Evolutionary conservation across 495 filamentous ascomycete genomes (phyloP), one percentile per base, ranked within the genome.

Genomic region (Schizothecium vesticola): DNA sequence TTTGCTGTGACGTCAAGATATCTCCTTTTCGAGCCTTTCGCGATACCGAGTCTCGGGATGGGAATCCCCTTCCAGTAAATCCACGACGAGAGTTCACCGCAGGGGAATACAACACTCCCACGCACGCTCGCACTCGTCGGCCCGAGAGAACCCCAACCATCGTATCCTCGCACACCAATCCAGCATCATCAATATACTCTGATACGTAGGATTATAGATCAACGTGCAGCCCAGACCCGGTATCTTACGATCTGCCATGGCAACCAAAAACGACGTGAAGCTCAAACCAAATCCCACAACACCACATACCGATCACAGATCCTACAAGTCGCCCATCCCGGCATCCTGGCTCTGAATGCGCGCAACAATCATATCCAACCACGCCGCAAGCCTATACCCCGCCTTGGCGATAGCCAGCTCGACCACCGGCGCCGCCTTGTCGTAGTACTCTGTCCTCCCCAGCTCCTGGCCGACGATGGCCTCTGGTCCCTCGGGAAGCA

Each of bases 351-450:
- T 74, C 22, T 69, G 59, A 11, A 75, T 66, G 26, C 59, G 70
- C n/a, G 77, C 69, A n/a, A 74, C 78, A 62, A 89, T 86, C 66
- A 81, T 71, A 70, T 89, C 86, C 66, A 90, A 72, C 87, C 83
- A 90, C 23, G 82, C 82, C 9, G 85, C 88, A 63, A 91, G 74
- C 24, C 91, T 85, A 70, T 88, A 93, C 12, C 91, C 91, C 11
- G 87, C 91, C 74, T 87, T 89, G 3, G 90, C 91, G 72, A 97
- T 84, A 77, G 91, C 87, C 69, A 87, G 69, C 80, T 94, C 87
- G 56, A 95, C 82, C 59, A 90, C 84, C 22, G 84, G 85, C 21
- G 85, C 78, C 16, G 88, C 86, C 21, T 80, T 80, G 59, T 89
- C 79, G 73, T 88, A 90, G 77, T 94, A 94, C 8, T 79, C 78